Conservation (phyloP, 768 basidiomycete species). For the Auriscalpium microsporum region DNA sequence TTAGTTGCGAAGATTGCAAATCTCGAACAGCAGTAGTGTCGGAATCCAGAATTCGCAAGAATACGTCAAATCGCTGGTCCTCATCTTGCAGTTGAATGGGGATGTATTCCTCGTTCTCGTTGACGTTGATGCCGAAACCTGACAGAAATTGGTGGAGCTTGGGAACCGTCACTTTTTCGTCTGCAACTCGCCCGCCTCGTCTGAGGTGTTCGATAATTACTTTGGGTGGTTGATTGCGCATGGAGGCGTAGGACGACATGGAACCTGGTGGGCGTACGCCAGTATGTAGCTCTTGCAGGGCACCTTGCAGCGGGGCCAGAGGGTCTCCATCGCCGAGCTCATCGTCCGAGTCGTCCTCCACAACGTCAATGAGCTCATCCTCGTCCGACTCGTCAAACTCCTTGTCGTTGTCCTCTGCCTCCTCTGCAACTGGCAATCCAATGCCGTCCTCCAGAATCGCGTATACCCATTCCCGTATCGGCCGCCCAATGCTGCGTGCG, state of each 20-base stretch:
- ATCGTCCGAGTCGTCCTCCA: conserved; percentile 50
- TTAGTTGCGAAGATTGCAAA: conserved; percentile 38
- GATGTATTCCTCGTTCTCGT: conserved; percentile 18
- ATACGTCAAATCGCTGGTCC: conserved; percentile 42
- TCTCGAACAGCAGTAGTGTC: conserved; percentile 38
- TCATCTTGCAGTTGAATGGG: conserved; percentile 43
- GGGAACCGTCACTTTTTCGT: conserved; percentile 48
- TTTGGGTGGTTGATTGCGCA: conserved; percentile 17
- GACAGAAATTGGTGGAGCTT: conserved; percentile 40
- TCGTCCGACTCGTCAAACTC: conserved; percentile 38
- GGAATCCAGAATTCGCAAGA: conserved; percentile 50
- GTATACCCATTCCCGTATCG: conserved; percentile 58
- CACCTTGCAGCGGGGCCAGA: conserved; percentile 62
- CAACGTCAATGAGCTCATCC: conserved; percentile 61
- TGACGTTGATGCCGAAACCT: conserved; percentile 16
- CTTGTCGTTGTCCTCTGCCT: conserved; percentile 14
- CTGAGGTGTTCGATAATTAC: conserved; percentile 51
- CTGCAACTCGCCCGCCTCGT: conserved; percentile 55
- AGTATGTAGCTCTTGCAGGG: conserved; percentile 48
- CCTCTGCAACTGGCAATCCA: conserved; percentile 39
- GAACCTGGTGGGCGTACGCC: conserved; percentile 22
- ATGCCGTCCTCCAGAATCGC: conserved; percentile 60
- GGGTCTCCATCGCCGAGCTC: conserved; percentile 37
- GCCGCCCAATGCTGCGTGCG: conserved; percentile 50
- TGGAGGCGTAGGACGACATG: conserved; percentile 26